Evolutionary conservation across 2,329 filamentous ascomycete genomes (phyloP), one percentile per base, ranked within the genome.

Genomic region (Saccharata proteae): DNA sequence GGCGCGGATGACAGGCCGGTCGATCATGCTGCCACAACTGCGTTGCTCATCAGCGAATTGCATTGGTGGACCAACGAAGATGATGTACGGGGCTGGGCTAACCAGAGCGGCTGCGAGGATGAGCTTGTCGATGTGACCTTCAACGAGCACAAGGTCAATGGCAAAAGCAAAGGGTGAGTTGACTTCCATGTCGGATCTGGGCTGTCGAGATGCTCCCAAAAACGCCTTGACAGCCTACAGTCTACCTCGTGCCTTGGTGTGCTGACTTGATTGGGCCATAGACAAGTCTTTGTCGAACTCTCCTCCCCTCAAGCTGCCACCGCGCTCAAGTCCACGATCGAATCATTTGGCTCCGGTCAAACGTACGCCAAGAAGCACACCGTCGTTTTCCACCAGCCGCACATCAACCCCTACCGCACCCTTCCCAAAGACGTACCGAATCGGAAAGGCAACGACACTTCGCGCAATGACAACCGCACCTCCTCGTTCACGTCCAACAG

Each of bases 141-240:
- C 55, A 94, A 84, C 47, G 90, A 98, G 55, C 90, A 96, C 59
- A 98, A 98, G 54, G 86, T 96, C 28, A 98, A 98, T 44, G 90
- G 90, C 44, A 98, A 98, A 62, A 93, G 84, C 59, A 94, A 96
- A 64, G 88, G 90, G 86, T 93, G 67, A 41, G 75, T 57, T 19
- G 13, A n/a, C n/a, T n/a, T 22, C 20, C n/a, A n/a, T n/a, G n/a
- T n/a, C 15, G 18, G 9, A 16, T 30, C 23, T 18, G 4, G 4
- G 4, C 17, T 3, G n/a, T 4, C n/a, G 5, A n/a, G n/a, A n/a
- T n/a, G n/a, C n/a, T n/a, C n/a, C n/a, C n/a, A n/a, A n/a, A 22
- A 8, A 22, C 20, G 20, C 20, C 20, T 22, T 22, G n/a, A 22
- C n/a, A 8, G 8, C 8, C 20, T 22, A 22, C 8, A 22, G 20